Conservation (phyloP, 805 yeast genomes). For the Middelhovenomyces tepae region DNA sequence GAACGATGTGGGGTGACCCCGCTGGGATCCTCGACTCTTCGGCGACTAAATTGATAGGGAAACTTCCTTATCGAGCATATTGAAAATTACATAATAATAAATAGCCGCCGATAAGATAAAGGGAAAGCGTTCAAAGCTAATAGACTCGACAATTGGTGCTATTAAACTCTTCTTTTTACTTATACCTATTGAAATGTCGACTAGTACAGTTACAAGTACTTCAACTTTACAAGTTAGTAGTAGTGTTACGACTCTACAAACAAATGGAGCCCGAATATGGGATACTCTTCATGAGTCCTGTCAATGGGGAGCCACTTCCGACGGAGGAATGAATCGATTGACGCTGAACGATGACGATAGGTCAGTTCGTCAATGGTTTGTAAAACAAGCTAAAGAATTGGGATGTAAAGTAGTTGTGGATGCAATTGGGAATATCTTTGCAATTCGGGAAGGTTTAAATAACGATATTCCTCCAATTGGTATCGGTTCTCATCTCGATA, state of each 20-base stretch:
- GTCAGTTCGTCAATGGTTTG: conserved; percentile 58
- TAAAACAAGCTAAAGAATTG: conserved; percentile 38
- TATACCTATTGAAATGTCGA: neutral
- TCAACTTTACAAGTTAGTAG: neutral
- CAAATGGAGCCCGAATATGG: conserved; percentile 38
- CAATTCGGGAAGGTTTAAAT: conserved; percentile 50
- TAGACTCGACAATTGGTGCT: no score
- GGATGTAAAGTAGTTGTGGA: conserved; percentile 57
- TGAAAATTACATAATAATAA: no score
- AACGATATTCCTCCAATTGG: conserved; percentile 45
- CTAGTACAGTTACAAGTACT: neutral
- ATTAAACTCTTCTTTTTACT: no score
- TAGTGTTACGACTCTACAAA: conserved; percentile 7
- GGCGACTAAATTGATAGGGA: no score
- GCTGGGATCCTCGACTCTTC: no score
- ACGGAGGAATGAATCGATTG: conserved; percentile 59
- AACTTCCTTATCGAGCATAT: no score
- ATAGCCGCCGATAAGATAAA: no score
- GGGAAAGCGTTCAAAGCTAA: no score
- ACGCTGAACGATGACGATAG: conserved; percentile 58
- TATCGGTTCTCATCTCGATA: conserved; percentile 67
- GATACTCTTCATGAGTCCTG: conserved; percentile 57
- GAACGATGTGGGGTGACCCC: no score
- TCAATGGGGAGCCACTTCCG: conserved; percentile 51
- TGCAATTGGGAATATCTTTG: conserved; percentile 61